Conservation (phyloP, 257 asterid genomes). For the Eucommia ulmoides region DNA sequence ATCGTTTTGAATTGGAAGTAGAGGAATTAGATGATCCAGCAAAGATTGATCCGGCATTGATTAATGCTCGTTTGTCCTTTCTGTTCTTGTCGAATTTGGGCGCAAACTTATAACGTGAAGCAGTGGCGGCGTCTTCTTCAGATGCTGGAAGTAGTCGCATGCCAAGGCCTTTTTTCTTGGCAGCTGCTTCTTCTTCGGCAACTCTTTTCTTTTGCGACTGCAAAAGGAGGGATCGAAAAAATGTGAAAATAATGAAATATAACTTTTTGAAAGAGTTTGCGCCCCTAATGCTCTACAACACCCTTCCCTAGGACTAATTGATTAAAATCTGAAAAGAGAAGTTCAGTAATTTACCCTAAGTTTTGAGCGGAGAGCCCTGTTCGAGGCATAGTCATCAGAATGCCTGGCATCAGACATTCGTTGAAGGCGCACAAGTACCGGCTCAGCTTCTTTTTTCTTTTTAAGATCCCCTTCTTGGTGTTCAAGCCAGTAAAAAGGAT, state of each 20-base stretch:
- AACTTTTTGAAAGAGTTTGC: no score
- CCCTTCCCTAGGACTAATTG: no score
- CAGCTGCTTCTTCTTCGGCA: slow-evolving; percentile 69
- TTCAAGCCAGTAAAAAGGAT: slow-evolving; percentile 88
- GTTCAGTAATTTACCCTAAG: slow-evolving; percentile 38
- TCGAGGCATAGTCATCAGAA: slow-evolving; percentile 72
- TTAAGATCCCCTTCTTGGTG: slow-evolving; percentile 87
- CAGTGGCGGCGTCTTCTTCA: slow-evolving; percentile 56
- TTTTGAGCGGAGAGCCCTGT: slow-evolving; percentile 59
- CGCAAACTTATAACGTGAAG: slow-evolving; percentile 53
- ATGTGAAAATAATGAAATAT: no score
- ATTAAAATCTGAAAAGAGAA: not conserved
- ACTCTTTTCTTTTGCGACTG: slow-evolving; percentile 74
- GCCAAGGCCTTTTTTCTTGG: slow-evolving; percentile 69
- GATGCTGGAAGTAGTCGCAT: slow-evolving; percentile 67
- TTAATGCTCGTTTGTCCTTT: slow-evolving; percentile 70
- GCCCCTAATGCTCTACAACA: no score
- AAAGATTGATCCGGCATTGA: slow-evolving; percentile 66
- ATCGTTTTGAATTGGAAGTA: slow-evolving; percentile 21
- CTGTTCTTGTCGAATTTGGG: slow-evolving; percentile 51
- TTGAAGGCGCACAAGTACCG: slow-evolving; percentile 78
- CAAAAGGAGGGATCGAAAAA: not conserved
- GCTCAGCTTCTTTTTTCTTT: slow-evolving; percentile 94
- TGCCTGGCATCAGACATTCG: slow-evolving; percentile 75
- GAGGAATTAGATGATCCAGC: slow-evolving; percentile 46